Evolutionary conservation across 75 land plant genomes (phyloP), one percentile per base, ranked within the genome.

Genomic region (Cunninghamia lanceolata): DNA sequence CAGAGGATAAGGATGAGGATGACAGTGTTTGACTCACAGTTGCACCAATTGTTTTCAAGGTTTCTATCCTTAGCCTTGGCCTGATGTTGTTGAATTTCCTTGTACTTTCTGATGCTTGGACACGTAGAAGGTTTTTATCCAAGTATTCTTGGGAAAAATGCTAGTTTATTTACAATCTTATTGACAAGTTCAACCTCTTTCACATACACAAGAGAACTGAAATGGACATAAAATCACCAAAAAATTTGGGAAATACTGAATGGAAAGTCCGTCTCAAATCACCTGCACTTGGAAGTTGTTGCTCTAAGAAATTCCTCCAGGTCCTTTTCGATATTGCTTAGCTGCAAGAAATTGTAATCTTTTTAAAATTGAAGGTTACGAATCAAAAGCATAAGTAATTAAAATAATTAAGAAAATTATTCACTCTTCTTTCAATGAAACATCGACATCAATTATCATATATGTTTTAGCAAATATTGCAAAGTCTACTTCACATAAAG

Each of bases 211-310:
- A 47, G n/a, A 50, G 11, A 50, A 50, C 52, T 50, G 2, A 50
- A 50, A 50, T 21, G n/a, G 68, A 59, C 68, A 59, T 19, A 17
- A 56, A 16, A 59, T 21, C 1, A 59, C 28, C 9, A 59, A 6
- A 59, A 25, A 59, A 5, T 5, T 19, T 9, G 9, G 14, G 21
- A 80, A 43, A 43, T 80, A 28, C 30, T 80, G 14, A 79, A 45
- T 28, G 47, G 25, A 19, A 9, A 80, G 11, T 80, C 82, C 21
- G 21, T 25, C 82, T 43, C 3, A 28, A 80, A 59, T 46, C 59
- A 86, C 91, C 91, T 88, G 90, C 46, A 74, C 59, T 89, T 90
- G 21, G 91, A 89, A 17, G 91, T 90, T 35, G 91, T 68, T 83
- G 85, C 66, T 63, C 85, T 80, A 82, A 89, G 89, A 77, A 90